Conservation (phyloP, 345 rosid genomes). For the Euphorbia tirucalli region DNA sequence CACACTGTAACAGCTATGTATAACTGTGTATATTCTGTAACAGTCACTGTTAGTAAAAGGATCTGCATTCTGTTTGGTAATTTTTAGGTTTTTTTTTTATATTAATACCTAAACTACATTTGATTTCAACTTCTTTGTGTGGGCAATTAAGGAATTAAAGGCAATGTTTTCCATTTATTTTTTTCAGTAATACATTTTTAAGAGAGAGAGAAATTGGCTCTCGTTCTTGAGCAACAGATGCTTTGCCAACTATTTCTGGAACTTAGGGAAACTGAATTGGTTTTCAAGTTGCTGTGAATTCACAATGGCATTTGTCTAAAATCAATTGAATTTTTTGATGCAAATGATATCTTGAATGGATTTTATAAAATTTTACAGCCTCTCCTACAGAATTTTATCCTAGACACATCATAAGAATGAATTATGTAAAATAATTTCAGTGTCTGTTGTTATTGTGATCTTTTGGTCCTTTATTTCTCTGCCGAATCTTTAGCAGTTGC, state of each 20-base stretch:
- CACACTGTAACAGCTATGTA: too few species aligned
- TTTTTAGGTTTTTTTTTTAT: background rate
- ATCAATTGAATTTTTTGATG: background rate
- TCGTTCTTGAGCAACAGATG: background rate
- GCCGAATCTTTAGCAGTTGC: background rate
- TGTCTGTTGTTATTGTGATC: background rate
- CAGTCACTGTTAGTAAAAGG: background rate
- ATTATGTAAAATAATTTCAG: background rate
- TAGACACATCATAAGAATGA: background rate
- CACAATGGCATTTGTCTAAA: background rate
- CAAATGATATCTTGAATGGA: background rate
- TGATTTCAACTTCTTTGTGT: background rate
- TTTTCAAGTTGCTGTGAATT: background rate
- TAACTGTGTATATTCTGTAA: background rate
- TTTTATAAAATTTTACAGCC: background rate
- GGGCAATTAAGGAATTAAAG: background rate
- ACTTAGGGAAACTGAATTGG: background rate
- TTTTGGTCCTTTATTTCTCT: background rate
- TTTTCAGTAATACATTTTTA: background rate
- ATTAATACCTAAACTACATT: background rate
- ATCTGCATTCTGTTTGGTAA: background rate
- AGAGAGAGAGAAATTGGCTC: background rate
- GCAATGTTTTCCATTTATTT: background rate
- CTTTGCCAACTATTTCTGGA: background rate
- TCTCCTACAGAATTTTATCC: background rate